Base-by-base conservation (phyloP, 768 basidiomycete species). In the Leccinum broughii region DNA sequence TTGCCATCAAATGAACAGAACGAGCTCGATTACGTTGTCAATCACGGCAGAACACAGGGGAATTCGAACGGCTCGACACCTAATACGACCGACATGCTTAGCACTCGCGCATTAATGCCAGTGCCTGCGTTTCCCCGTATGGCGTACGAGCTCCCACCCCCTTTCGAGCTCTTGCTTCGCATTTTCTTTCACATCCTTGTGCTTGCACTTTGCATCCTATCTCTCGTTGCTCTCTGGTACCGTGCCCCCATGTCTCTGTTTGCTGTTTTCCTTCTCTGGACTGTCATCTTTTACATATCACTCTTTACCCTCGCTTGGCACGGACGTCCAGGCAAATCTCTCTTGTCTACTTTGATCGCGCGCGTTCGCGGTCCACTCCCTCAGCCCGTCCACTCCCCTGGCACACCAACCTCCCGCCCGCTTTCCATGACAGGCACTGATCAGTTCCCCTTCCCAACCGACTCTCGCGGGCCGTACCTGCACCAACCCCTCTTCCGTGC, bases 21-120 rank as follows among this genome's bases (percentile, higher is more conserved):
- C 57, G 90, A 91, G 70, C 78, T 91, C 15, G 89, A 92, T 73
- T 89, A 85, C 75, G 79, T 80, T 11, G 76, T 85, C n/a, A 82
- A 77, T 54, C 85, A 88, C 60, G 75, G 80, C 56, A 80, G 84
- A 66, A 77, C 80, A 26, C 69, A 71, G 54, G 71, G 62, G 14
- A 54, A 64, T 37, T 61, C 81, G 73, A 62, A 69, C 56, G 55
- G 68, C 70, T 59, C 83, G 56, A 85, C 84, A 11, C 82, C 84
- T 48, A 82, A 78, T 48, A 85, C 84, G 14, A 74, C 79, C 37
- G 85, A 84, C 62, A 76, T 77, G 65, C 72, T 74, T 56, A 81
- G 78, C 70, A 79, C 77, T 55, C 73, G 76, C 72, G 58, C 74
- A 68, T 68, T 75, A 74, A 34, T 75, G 71, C 68, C 72, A 54